Conservation (phyloP, 2,329 filamentous ascomycete genomes). For the Cordyceps pruinosa region DNA sequence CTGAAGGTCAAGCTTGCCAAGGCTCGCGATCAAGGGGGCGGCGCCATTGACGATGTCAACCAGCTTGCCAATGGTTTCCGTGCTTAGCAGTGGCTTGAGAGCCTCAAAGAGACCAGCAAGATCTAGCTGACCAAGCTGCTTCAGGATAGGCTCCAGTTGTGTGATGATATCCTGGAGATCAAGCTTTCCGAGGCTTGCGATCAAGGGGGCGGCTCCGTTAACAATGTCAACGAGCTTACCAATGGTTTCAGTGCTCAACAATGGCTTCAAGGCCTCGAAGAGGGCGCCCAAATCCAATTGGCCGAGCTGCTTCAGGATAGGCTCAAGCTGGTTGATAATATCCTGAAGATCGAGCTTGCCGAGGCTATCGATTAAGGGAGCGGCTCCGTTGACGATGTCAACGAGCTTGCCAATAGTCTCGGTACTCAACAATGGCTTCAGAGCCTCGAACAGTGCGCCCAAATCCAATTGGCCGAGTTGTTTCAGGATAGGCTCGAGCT, state of each 20-base stretch:
- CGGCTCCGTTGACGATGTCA: slow-evolving; percentile 7
- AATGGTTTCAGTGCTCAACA: slow-evolving; percentile 10
- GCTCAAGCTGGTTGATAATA: slow-evolving; percentile 21
- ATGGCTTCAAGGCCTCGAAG: slow-evolving; percentile 14
- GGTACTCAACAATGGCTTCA: slow-evolving; percentile 5
- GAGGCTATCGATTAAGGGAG: slow-evolving; percentile 5
- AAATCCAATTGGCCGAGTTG: slow-evolving; percentile 13
- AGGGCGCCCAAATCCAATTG: slow-evolving; percentile 16
- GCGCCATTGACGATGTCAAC: slow-evolving; percentile 8
- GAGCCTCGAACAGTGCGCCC: slow-evolving; percentile 15
- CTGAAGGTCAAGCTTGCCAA: slow-evolving; percentile 12
- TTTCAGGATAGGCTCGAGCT: slow-evolving; percentile 24
- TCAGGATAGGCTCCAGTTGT: slow-evolving; percentile 24
- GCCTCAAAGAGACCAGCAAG: slow-evolving; percentile 16
- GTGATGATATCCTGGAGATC: slow-evolving; percentile 17
- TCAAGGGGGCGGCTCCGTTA: slow-evolving; percentile 8
- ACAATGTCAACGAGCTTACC: slow-evolving; percentile 10
- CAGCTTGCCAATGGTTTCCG: slow-evolving; percentile 13
- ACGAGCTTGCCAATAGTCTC: slow-evolving; percentile 14
- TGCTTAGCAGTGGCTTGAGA: slow-evolving; percentile 8
- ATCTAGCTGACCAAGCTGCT: slow-evolving; percentile 12
- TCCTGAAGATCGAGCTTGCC: slow-evolving; percentile 13
- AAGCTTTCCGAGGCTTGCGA: slow-evolving; percentile 9
- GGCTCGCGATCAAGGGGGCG: slow-evolving; percentile 6
- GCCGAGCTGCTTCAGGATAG: slow-evolving; percentile 20